phyloP scores from a whole-genome alignment of 331 rosid genomes.

The Acacia concinna region DNA sequence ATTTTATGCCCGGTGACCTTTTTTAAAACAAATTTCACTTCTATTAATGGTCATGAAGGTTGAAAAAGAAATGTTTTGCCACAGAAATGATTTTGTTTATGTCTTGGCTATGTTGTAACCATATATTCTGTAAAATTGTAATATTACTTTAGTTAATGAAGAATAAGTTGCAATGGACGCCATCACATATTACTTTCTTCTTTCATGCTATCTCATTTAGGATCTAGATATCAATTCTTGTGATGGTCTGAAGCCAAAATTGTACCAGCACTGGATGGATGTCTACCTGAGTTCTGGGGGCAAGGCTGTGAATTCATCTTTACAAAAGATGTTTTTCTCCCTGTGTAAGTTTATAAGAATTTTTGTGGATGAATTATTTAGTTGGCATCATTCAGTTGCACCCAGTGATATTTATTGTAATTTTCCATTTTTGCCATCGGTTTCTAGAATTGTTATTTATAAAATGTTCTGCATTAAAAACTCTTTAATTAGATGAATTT shows the following conservation, averaged over 20 bases:
- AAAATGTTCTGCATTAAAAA: background rate
- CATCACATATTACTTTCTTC: constrained; percentile 18
- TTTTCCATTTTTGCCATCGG: background rate
- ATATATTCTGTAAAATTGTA: background rate
- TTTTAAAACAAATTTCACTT: background rate
- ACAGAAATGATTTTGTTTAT: constrained; percentile 1
- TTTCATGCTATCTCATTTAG: constrained; percentile 41
- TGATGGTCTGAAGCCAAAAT: constrained; percentile 53
- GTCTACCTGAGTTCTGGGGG: constrained; percentile 65
- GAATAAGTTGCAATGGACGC: constrained; percentile 1
- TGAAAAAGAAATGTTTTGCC: constrained; percentile 8
- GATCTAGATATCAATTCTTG: constrained; percentile 43
- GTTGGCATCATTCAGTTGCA: constrained; percentile 11
- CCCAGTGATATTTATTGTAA: constrained; percentile 5
- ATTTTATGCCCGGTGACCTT: background rate
- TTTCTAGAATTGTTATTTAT: background rate
- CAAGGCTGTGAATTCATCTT: constrained; percentile 60
- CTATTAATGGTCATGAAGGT: constrained; percentile 6
- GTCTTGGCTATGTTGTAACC: constrained; percentile 19
- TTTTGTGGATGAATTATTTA: constrained; percentile 16
- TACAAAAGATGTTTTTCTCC: constrained; percentile 64
- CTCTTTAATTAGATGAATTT: background rate
- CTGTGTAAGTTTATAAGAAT: constrained; percentile 61
- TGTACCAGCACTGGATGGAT: constrained; percentile 82
- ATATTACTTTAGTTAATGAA: constrained; percentile 12